phyloP scores from a whole-genome alignment of 371 early-diverging fungal species.

The Mortierella sp. region DNA sequence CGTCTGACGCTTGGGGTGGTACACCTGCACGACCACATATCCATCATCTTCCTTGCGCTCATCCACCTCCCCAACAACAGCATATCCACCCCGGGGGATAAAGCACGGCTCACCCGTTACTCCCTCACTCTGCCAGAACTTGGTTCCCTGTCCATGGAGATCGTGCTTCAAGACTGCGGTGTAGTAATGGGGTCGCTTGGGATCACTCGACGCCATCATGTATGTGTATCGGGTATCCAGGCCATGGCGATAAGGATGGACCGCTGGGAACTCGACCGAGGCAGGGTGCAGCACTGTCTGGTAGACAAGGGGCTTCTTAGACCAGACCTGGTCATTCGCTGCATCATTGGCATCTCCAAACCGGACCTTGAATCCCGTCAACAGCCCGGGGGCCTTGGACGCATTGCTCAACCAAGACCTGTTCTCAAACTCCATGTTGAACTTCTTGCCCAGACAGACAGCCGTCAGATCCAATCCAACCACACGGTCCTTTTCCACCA shows the following conservation, averaged over 20 bases:
- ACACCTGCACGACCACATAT: constrained; percentile 50
- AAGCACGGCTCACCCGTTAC: constrained; percentile 56
- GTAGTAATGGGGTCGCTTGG: constrained; percentile 48
- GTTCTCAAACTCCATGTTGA: constrained; percentile 55
- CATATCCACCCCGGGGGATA: constrained; percentile 49
- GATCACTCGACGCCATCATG: constrained; percentile 57
- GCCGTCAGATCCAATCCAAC: constrained; percentile 48
- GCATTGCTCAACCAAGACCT: constrained; percentile 52
- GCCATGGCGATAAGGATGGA: constrained; percentile 55
- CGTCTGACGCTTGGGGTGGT: constrained; percentile 42
- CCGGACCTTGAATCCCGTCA: constrained; percentile 40
- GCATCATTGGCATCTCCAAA: constrained; percentile 24
- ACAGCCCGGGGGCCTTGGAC: constrained; percentile 48
- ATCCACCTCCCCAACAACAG: constrained; percentile 26
- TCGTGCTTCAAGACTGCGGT: constrained; percentile 56
- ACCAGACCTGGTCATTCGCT: neutral
- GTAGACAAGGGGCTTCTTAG: constrained; percentile 16
- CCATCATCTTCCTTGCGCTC: constrained; percentile 46
- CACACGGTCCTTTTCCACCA: constrained; percentile 24
- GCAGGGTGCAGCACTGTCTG: constrained; percentile 43
- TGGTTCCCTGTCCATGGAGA: constrained; percentile 31
- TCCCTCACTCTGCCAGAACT: constrained; percentile 53
- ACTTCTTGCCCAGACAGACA: constrained; percentile 49
- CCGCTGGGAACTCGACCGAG: constrained; percentile 51
- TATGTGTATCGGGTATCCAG: constrained; percentile 44